Evolutionary conservation across 495 filamentous ascomycete species (phyloP), one percentile per base, ranked within the genome.

Genomic region (Aspergillus mulundensis): DNA sequence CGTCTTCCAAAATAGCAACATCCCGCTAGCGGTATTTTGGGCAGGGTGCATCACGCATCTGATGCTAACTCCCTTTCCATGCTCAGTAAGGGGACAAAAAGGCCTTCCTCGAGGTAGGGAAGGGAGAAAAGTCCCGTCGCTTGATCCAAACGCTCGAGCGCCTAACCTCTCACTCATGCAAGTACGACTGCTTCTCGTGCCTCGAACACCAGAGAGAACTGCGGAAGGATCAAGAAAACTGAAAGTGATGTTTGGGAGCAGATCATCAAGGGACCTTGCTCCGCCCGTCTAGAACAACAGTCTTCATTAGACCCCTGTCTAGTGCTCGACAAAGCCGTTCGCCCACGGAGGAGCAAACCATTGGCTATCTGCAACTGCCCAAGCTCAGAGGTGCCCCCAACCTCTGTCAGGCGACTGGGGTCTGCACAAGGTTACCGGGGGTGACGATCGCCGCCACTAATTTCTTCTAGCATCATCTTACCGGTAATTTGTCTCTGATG

Each of bases 381-480:
- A 67, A 67, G 63, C 64, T 65, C 63, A 64, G 69, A 66, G 67
- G 65, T 66, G 65, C 69, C 65, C 58, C 61, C 56, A 57, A 59
- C 49, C 59, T 50, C 57, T 62, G 64, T 75, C 69, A 75, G 67
- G 72, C 62, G 68, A 69, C 68, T 68, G 60, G 63, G 65, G 66
- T 69, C 67, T 73, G 69, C 69, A 73, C 66, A 63, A 63, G 56
- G 67, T 66, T 67, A 43, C 66, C 55, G 63, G 67, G n/a, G 63
- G 39, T 53, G 65, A 59, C 65, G 66, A 73, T 75, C 70, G 61
- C 66, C 60, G 60, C 58, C 57, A 65, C 65, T 61, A 58, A 67
- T 69, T 65, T 56, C 64, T 59, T 64, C 60, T 72, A 66, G 69
- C 70, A 69, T 63, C 68, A 68, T 68, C 67, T 72, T 71, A 36